A percentile compares a stretch with the other conserved stretches of the same genome.
phyloP scores from a whole-genome alignment of 2,329 filamentous ascomycete genomes.

The Arachnopeziza araneosa region DNA sequence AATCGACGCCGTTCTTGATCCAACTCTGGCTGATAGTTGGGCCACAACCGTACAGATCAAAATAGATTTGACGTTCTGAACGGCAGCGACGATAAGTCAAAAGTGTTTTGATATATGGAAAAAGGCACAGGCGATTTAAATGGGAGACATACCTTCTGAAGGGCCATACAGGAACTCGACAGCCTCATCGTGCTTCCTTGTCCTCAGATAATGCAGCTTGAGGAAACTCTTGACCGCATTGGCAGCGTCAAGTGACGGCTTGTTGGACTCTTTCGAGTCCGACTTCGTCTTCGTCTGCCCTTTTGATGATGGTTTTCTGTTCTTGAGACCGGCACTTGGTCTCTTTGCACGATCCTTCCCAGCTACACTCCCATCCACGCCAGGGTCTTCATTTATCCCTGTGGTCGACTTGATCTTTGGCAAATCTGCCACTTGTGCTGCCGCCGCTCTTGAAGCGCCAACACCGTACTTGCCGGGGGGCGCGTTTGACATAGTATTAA shows the following conservation, averaged over 20 bases:
- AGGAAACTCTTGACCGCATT: slow-evolving; percentile 10
- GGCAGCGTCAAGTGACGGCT: background rate
- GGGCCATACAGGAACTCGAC: slow-evolving; percentile 27
- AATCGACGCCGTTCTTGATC: slow-evolving; percentile 10
- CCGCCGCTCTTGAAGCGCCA: too few relatives aligned
- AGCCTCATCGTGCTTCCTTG: slow-evolving; percentile 17
- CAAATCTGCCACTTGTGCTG: too few relatives aligned
- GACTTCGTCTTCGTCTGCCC: too few relatives aligned
- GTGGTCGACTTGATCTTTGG: too few relatives aligned
- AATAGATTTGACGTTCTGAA: slow-evolving; percentile 23
- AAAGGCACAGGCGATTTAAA: background rate
- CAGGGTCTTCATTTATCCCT: too few relatives aligned
- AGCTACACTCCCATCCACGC: too few relatives aligned
- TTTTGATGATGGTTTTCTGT: too few relatives aligned
- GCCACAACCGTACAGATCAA: slow-evolving; percentile 20
- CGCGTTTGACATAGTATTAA: too few relatives aligned
- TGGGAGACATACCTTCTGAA: slow-evolving; percentile 6
- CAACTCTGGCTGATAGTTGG: slow-evolving; percentile 12
- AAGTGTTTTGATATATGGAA: background rate
- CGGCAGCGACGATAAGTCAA: background rate
- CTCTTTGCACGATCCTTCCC: too few relatives aligned
- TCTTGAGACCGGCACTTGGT: too few relatives aligned
- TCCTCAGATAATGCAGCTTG: slow-evolving; percentile 25
- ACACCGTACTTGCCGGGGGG: too few relatives aligned
- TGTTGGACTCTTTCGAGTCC: too few relatives aligned